Conservation (phyloP, 2,329 filamentous ascomycete genomes). For the Monosporascus sp. region DNA sequence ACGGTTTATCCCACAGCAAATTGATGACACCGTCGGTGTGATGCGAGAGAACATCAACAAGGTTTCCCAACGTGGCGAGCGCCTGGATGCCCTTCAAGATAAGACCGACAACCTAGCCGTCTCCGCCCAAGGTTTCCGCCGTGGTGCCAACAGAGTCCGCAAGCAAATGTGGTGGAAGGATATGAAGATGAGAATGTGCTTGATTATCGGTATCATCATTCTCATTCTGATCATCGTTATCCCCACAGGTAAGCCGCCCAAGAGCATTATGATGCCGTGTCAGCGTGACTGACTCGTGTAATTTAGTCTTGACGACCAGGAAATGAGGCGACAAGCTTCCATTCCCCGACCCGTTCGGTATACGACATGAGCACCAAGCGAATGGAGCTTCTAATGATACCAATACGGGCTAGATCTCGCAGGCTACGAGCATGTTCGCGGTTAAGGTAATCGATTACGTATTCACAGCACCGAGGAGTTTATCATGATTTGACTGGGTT, state of each 20-base stretch:
- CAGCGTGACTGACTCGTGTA: constrained; percentile 6
- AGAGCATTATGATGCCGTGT: not conserved
- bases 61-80: constrained; percentile 78
- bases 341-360: constrained; percentile 19
- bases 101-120: constrained; percentile 82
- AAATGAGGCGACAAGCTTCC: constrained; percentile 23
- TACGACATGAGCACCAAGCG: constrained; percentile 19
- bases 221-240: constrained; percentile 92
- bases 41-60: constrained; percentile 99
- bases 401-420: constrained; percentile 25
- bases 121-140: constrained; percentile 91
- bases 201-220: constrained; percentile 86
- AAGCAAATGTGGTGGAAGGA: constrained; percentile 99
- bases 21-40: constrained; percentile 88
- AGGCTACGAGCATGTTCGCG: constrained; percentile 29
- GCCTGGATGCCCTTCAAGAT: constrained; percentile 30
- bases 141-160: constrained; percentile 91
- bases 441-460: constrained; percentile 22
- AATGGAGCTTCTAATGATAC: constrained; percentile 14
- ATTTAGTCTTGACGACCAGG: constrained; percentile 38
- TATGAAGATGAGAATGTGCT: constrained; percentile 99
- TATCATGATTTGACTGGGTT: constrained; percentile 31
- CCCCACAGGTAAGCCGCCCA: constrained; percentile 66
- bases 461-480: constrained; percentile 27
- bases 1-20: constrained; percentile 62